A percentile compares a stretch with the other conserved stretches of the same genome.
phyloP scores from a whole-genome alignment of 371 early-diverging fungal genomes.

The Mucor circinelloides region DNA sequence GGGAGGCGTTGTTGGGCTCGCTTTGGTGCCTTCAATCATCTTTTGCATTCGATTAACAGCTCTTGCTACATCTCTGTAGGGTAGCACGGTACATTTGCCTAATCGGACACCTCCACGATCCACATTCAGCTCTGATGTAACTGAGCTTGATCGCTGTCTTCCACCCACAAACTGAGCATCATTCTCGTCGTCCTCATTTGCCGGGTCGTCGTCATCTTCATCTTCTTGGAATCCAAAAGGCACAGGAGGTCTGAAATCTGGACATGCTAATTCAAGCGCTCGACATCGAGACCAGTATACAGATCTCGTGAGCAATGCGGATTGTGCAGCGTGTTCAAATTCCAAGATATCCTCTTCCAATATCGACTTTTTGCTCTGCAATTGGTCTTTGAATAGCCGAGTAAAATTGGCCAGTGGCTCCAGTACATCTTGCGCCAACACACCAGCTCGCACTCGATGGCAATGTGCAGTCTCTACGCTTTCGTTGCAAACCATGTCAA shows the following conservation, averaged over 20 bases:
- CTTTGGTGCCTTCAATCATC: slow-evolving; percentile 7
- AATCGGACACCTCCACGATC: slow-evolving; percentile 17
- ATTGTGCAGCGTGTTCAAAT: slow-evolving; percentile 18
- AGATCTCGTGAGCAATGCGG: slow-evolving; percentile 9
- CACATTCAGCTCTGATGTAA: slow-evolving; percentile 19
- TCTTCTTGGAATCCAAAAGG: slow-evolving; percentile 21
- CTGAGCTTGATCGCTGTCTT: slow-evolving; percentile 18
- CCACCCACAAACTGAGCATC: slow-evolving; percentile 12
- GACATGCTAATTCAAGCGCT: slow-evolving; percentile 2
- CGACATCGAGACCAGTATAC: slow-evolving; percentile 24
- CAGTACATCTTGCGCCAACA: slow-evolving; percentile 12
- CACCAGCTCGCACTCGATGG: slow-evolving; percentile 9
- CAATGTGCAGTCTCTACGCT: slow-evolving; percentile 11
- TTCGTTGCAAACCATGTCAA: slow-evolving; percentile 11
- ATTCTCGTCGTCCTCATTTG: not conserved
- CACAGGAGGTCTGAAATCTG: slow-evolving; percentile 15
- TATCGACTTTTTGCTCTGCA: not conserved
- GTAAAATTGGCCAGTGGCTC: slow-evolving; percentile 11
- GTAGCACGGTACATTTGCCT: slow-evolving; percentile 14
- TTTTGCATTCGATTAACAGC: slow-evolving; percentile 11
- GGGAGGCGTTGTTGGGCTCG: not conserved
- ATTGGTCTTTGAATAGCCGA: not conserved
- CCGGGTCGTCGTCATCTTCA: not conserved
- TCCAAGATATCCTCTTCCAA: slow-evolving; percentile 8
- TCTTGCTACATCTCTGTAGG: slow-evolving; percentile 17